These are phyloP conservation scores for Fusarium guadeloupense DNA, from an alignment of 2,329 filamentous ascomycete genomes.

Conservation along the genomic window DNA sequence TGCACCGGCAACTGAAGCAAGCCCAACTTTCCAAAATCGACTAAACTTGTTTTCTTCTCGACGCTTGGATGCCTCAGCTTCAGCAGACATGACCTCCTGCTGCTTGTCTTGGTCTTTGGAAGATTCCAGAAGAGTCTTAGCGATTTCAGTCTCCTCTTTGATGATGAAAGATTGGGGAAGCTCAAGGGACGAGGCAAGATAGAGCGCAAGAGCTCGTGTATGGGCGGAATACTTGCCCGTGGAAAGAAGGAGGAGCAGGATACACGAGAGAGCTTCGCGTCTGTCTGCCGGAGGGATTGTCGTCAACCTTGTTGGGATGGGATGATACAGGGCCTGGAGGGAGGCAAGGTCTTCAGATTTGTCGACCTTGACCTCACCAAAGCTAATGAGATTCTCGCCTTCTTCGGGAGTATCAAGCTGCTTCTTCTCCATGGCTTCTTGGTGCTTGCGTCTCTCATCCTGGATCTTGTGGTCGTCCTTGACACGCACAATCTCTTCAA, in stretches of 20 bases:
- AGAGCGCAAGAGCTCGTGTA: conserved; percentile 73
- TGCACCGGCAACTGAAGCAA: conserved; percentile 88
- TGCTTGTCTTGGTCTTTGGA: conserved; percentile 56
- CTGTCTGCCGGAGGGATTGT: conserved; percentile 67
- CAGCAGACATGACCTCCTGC: conserved; percentile 70
- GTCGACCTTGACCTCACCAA: conserved; percentile 48
- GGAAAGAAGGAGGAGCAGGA: conserved; percentile 75
- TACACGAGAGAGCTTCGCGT: conserved; percentile 71
- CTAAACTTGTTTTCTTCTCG: conserved; percentile 74
- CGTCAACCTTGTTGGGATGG: conserved; percentile 63
- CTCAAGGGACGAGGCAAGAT: conserved; percentile 73
- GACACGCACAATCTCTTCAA: conserved; percentile 72
- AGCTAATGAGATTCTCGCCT: conserved; percentile 53
- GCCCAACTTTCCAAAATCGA: conserved; percentile 88
- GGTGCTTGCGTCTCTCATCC: conserved; percentile 57
- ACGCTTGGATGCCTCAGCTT: conserved; percentile 78
- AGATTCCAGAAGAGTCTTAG: conserved; percentile 76
- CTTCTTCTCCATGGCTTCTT: conserved; percentile 53
- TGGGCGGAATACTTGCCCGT: conserved; percentile 79
- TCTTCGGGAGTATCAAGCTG: conserved; percentile 48
- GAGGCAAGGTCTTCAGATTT: conserved; percentile 53
- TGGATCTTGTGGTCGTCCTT: conserved; percentile 59
- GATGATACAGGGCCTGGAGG: conserved; percentile 63
- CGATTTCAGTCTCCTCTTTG: conserved; percentile 78
- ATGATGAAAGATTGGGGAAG: conserved; percentile 70